These are phyloP conservation scores for Paramecium biaurelia DNA, from an alignment of 73 alveolate genomes.

Conservation along the genomic window DNA sequence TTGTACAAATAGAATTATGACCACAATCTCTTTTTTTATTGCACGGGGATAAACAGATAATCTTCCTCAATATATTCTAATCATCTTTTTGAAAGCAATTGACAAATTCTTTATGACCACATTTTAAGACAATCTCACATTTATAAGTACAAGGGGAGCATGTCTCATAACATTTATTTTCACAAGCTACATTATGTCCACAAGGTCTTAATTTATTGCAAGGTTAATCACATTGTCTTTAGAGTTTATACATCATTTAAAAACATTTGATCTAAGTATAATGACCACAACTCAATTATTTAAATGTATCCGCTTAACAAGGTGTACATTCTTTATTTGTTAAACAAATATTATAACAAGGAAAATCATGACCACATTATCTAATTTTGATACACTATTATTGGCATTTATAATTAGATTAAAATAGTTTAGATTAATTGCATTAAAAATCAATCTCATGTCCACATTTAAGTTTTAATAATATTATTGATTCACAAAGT, in stretches of 20 bases:
- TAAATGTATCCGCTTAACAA: background rate
- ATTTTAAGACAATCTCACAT: background rate
- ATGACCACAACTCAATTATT: background rate
- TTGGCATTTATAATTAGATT: background rate
- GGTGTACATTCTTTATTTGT: background rate
- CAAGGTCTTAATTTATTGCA: background rate
- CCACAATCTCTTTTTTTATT: background rate
- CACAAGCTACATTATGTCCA: background rate
- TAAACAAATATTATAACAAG: background rate
- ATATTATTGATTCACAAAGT: background rate
- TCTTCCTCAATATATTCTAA: too few species aligned
- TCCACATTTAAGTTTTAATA: background rate
- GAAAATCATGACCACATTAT: background rate
- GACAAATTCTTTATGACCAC: background rate
- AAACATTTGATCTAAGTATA: background rate
- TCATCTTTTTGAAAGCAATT: background rate
- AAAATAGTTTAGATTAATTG: background rate
- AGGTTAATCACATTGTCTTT: background rate
- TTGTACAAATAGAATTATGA: background rate
- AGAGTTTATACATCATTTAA: too few species aligned
- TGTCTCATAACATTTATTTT: background rate
- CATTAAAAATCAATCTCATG: background rate
- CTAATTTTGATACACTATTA: background rate
- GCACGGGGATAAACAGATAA: background rate
- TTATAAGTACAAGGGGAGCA: background rate